Conservation (phyloP, 352 stramenopile species). For the Phytopythium kandeliae region DNA sequence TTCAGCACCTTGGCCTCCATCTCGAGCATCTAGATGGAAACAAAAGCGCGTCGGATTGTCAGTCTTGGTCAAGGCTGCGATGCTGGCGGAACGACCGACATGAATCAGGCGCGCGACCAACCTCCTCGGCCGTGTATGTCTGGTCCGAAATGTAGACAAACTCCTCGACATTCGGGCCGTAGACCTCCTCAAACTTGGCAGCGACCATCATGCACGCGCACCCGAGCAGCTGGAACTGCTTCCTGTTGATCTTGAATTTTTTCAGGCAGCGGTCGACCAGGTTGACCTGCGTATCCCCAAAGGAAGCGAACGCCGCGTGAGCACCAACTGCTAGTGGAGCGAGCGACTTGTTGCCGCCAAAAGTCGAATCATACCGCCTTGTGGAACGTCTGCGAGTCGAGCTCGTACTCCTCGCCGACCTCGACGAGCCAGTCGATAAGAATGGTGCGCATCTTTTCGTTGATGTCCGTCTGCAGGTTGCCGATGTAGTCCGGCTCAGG, state of each 20-base stretch:
- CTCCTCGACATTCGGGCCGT: slow-evolving; percentile 90
- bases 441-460: slow-evolving; percentile 99
- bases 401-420: slow-evolving; percentile 80
- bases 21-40: slow-evolving; percentile 53
- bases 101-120: slow-evolving; percentile 13
- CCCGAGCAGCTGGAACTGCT: slow-evolving; percentile 94
- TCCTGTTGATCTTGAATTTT: slow-evolving; percentile 82
- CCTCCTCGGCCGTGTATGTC: slow-evolving; percentile 88
- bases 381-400: slow-evolving; percentile 80
- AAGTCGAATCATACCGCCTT: slow-evolving; percentile 40
- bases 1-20: slow-evolving; percentile 79
- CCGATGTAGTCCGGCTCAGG: slow-evolving; percentile 55
- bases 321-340: not conserved
- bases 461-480: slow-evolving; percentile 95
- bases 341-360: not conserved
- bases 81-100: no score
- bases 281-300: slow-evolving; percentile 40
- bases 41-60: no score
- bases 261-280: slow-evolving; percentile 79
- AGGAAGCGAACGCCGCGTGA: not conserved
- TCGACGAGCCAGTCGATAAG: slow-evolving; percentile 99
- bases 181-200: slow-evolving; percentile 98
- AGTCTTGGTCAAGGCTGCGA: no score
- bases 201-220: slow-evolving; percentile 95
- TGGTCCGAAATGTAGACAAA: slow-evolving; percentile 98